Conservation (phyloP, 2,329 filamentous ascomycete genomes). For the Parascedosporium putredinis region DNA sequence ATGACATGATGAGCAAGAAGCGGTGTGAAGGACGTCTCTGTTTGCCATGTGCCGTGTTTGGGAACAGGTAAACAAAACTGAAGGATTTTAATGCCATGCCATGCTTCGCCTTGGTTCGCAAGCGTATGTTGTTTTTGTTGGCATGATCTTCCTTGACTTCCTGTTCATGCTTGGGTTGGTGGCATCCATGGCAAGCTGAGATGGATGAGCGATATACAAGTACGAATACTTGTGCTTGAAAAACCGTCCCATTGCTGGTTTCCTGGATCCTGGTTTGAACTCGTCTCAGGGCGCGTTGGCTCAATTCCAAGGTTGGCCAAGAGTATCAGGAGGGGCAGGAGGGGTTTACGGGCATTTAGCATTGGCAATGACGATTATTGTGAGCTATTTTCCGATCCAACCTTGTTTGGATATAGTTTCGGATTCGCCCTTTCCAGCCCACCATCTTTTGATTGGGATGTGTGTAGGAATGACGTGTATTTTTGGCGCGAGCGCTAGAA, state of each 20-base stretch:
- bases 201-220: too few species aligned
- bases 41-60: neutral
- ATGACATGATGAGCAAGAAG: neutral
- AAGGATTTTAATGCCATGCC: neutral
- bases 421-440: neutral
- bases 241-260: too few species aligned
- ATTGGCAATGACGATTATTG: neutral
- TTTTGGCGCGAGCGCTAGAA: neutral
- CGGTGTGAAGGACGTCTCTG: too few species aligned
- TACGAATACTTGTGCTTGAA: too few species aligned
- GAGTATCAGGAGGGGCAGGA: neutral
- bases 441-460: neutral
- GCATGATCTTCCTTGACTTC: neutral
- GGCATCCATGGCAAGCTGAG: too few species aligned
- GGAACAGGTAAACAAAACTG: neutral
- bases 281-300: too few species aligned
- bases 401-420: constrained; percentile 1
- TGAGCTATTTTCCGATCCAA: neutral
- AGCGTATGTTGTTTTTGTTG: neutral
- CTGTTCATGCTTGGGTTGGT: neutral
- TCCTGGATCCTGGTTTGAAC: too few species aligned
- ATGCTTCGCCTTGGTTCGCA: too few species aligned
- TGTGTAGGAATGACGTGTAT: neutral
- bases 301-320: neutral
- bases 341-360: too few species aligned